Percentiles rank a stretch among this genome's conserved stretches.
Evolutionary conservation across 225 moss, liverwort and hornwort species (phyloP).

Genomic region (Straminergon stramineum): DNA sequence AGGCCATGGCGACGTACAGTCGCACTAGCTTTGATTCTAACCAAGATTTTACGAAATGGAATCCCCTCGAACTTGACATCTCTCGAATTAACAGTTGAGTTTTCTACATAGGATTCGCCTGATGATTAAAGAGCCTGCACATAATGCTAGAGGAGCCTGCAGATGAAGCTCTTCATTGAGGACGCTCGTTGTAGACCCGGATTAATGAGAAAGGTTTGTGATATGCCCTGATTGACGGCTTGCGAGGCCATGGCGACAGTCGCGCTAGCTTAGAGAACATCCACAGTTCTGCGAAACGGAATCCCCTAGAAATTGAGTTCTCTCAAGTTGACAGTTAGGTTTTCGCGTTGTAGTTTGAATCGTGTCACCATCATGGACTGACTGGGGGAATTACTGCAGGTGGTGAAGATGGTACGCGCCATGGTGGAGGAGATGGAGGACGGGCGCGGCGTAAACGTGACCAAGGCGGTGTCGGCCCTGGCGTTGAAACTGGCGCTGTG

Average conservation of each 20-base stretch:
- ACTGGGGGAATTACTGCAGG: not conserved
- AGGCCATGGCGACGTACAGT: not conserved
- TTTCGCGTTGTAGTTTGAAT: not conserved
- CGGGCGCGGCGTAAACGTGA: not conserved
- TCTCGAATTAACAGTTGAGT: not conserved
- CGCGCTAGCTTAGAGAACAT: not conserved
- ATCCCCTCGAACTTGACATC: not conserved
- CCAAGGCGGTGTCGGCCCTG: not conserved
- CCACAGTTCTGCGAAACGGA: not conserved
- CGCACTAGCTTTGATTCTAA: not conserved
- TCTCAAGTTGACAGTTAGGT: not conserved
- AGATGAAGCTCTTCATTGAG: not conserved
- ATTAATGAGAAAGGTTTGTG: not conserved
- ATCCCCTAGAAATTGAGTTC: not conserved
- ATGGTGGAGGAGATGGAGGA: conserved; percentile 30
- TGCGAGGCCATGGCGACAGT: not conserved
- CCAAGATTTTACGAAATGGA: not conserved
- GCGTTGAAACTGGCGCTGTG: not conserved
- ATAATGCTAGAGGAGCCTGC: not conserved
- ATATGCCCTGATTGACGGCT: not conserved
- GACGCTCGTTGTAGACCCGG: not conserved
- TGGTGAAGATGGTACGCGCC: conserved; percentile 4
- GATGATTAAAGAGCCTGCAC: not conserved
- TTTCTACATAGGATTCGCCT: not conserved
- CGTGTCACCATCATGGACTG: not conserved